phyloP scores from a whole-genome alignment of 1,284 basidiomycete genomes.

The Volvariella surrecta region DNA sequence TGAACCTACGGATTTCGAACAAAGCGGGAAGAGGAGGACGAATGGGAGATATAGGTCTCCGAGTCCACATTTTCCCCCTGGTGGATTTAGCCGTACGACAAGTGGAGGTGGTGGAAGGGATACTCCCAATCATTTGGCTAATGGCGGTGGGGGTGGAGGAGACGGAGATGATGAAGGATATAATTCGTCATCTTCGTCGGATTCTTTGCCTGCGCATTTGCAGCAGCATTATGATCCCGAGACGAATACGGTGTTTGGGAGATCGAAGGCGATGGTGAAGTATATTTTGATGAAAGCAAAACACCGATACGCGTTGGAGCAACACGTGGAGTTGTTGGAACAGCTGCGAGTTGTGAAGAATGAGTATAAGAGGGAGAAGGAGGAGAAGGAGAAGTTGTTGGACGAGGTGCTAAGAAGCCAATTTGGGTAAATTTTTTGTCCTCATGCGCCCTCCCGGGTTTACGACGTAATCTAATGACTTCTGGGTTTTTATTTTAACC shows the following conservation, averaged over 20 bases:
- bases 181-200: constrained; percentile 21
- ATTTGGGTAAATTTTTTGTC: constrained; percentile 39
- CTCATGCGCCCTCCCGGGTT: too few species aligned
- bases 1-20: constrained; percentile 39
- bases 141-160: constrained; percentile 3
- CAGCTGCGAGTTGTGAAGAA: constrained; percentile 47
- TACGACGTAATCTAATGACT: too few species aligned
- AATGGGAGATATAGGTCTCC: constrained; percentile 6
- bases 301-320: constrained; percentile 48
- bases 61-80: constrained; percentile 4
- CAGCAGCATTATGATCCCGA: constrained; percentile 36
- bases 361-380: constrained; percentile 41
- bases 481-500: too few species aligned
- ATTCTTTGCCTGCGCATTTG: constrained; percentile 45
- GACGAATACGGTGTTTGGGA: constrained; percentile 52
- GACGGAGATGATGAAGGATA: constrained; percentile 26
- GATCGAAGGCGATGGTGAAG: constrained; percentile 51
- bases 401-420: constrained; percentile 38
- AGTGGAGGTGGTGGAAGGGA: neutral
- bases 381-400: constrained; percentile 49
- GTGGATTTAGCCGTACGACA: neutral
- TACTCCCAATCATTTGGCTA: constrained; percentile 5
- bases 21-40: constrained; percentile 7
- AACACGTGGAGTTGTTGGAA: constrained; percentile 52
- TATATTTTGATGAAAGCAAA: constrained; percentile 79